These are phyloP conservation scores for Rhodotorula mucilaginosa DNA, from an alignment of 1,284 basidiomycete genomes.

Conservation along the genomic window DNA sequence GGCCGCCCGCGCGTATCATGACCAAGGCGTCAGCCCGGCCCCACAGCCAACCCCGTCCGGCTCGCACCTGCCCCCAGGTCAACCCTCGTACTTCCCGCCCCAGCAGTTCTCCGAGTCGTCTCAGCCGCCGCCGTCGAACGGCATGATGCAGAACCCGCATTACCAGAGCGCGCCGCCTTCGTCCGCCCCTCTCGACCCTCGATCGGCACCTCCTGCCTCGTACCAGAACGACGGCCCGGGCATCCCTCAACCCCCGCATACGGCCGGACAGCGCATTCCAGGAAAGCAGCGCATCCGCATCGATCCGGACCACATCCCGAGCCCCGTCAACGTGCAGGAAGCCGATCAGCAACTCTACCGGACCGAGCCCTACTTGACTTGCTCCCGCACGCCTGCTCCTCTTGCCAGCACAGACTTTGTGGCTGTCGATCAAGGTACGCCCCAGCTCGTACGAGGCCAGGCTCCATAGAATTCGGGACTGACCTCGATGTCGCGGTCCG, in stretches of 20 bases:
- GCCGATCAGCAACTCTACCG: slow-evolving; percentile 62
- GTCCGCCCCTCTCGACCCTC: not conserved
- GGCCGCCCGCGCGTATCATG: slow-evolving; percentile 26
- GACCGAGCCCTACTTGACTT: slow-evolving; percentile 68
- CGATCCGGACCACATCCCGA: slow-evolving; percentile 87
- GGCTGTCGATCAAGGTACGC: slow-evolving; percentile 85
- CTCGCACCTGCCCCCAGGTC: not conserved
- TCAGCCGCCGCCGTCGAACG: slow-evolving; percentile 6
- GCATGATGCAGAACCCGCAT: slow-evolving; percentile 38
- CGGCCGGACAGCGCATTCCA: slow-evolving; percentile 50
- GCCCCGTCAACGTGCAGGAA: slow-evolving; percentile 79
- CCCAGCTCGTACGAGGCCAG: no score
- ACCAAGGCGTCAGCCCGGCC: slow-evolving; percentile 14
- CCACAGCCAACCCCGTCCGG: slow-evolving; percentile 8
- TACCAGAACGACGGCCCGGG: slow-evolving; percentile 16
- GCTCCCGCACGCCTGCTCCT: slow-evolving; percentile 69
- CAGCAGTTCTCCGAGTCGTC: slow-evolving; percentile 37
- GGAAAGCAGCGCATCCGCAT: slow-evolving; percentile 74
- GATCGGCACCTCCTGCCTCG: slow-evolving; percentile 23
- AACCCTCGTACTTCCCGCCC: slow-evolving; percentile 18
- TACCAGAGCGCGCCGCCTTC: not conserved
- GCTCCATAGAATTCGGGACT: not conserved
- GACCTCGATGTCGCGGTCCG: not conserved
- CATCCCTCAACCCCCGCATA: slow-evolving; percentile 51
- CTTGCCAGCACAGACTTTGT: slow-evolving; percentile 82